phyloP scores from a whole-genome alignment of 208 protist species.

The Wallacemonas sp. region DNA sequence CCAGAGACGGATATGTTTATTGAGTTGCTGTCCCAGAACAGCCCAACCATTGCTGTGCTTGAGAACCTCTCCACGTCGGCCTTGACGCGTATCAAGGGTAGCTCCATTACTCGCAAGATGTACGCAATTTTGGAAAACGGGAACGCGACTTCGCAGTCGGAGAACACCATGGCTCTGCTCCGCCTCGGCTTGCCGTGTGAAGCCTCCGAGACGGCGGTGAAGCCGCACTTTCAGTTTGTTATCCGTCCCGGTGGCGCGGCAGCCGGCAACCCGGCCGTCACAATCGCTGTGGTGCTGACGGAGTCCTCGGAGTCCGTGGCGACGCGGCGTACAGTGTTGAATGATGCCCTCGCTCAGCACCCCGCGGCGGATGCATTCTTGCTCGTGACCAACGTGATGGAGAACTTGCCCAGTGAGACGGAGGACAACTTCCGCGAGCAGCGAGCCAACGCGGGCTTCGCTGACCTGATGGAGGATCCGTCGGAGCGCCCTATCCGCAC shows the following conservation, averaged over 20 bases:
- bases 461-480: conserved; percentile 69
- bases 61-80: conserved; percentile 51
- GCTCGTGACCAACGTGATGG: conserved; percentile 65
- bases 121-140: conserved; percentile 72
- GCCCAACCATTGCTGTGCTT: conserved; percentile 66
- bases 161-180: conserved; percentile 60
- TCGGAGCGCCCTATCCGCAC: conserved; percentile 36
- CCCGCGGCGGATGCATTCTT: conserved; percentile 25
- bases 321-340: conserved; percentile 39
- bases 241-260: conserved; percentile 31
- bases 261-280: conserved; percentile 10
- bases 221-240: conserved; percentile 57
- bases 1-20: conserved; percentile 62
- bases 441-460: conserved; percentile 52
- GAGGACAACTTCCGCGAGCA: conserved; percentile 55
- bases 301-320: conserved; percentile 22
- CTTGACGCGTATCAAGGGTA: conserved; percentile 61
- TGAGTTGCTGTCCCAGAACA: conserved; percentile 42
- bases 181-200: conserved; percentile 63
- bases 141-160: conserved; percentile 53
- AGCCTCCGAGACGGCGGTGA: conserved; percentile 43
- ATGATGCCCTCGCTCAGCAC: conserved; percentile 40
- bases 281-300: conserved; percentile 54
- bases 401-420: conserved; percentile 27
- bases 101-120: conserved; percentile 47